Conservation (phyloP, 805 yeast species). For the Barnettozyma pratensis region DNA sequence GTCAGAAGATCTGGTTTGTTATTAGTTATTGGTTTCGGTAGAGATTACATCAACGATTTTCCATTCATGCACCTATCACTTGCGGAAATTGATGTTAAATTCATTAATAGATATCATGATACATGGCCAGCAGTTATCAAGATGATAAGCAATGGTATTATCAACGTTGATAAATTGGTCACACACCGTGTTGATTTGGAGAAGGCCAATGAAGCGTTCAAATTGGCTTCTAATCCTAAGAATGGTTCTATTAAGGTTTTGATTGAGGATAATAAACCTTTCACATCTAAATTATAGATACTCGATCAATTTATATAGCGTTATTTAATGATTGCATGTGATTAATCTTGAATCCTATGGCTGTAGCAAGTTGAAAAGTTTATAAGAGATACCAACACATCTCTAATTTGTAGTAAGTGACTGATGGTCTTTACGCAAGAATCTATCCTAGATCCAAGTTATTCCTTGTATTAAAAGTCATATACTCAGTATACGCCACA, state of each 20-base stretch:
- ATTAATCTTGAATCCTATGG: not conserved
- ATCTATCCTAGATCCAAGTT: too few relatives aligned
- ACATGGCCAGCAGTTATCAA: constrained; percentile 55
- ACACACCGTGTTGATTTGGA: constrained; percentile 45
- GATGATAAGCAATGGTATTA: constrained; percentile 37
- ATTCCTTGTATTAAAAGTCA: too few relatives aligned
- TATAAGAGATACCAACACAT: too few relatives aligned
- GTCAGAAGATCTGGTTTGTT: constrained; percentile 43
- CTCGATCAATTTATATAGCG: not conserved
- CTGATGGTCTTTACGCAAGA: too few relatives aligned
- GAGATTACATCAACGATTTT: constrained; percentile 37
- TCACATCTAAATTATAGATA: constrained; percentile 9
- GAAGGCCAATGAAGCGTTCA: constrained; percentile 41
- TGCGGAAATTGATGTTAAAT: constrained; percentile 46
- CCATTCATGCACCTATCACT: constrained; percentile 52
- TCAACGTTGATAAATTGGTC: constrained; percentile 41
- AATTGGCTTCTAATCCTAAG: constrained; percentile 30
- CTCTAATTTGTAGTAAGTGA: too few relatives aligned
- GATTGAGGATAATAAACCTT: constrained; percentile 31
- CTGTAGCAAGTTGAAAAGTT: too few relatives aligned
- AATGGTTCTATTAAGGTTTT: constrained; percentile 45
- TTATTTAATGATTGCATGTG: not conserved
- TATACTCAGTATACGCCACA: not conserved
- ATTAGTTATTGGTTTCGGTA: constrained; percentile 49
- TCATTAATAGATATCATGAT: constrained; percentile 49